Evolutionary conservation across 306 rosid species (phyloP).

Genomic region (Gillenia trifoliata): DNA sequence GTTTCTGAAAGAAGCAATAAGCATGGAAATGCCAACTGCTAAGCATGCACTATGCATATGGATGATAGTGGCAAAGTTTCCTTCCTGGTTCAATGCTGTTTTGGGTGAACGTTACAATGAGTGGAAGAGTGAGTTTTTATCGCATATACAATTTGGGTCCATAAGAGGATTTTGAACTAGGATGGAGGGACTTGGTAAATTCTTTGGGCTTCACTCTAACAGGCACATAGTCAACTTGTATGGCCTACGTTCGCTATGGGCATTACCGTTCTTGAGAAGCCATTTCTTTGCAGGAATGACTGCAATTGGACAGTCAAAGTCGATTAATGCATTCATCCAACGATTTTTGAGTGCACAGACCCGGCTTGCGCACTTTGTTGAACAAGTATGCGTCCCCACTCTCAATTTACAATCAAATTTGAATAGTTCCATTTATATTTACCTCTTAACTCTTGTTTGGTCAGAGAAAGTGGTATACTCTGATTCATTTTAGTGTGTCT

Average conservation of each 20-base stretch:
- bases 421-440: neutral
- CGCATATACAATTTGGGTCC: constrained; percentile 77
- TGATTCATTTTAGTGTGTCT: neutral
- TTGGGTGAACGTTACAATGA: constrained; percentile 94
- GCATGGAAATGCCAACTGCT: constrained; percentile 64
- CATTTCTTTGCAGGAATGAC: constrained; percentile 94
- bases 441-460: neutral
- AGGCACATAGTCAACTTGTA: constrained; percentile 80
- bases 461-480: neutral
- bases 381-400: constrained; percentile 56
- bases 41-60: constrained; percentile 93
- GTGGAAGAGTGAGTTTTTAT: constrained; percentile 89
- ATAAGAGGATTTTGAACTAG: constrained; percentile 82
- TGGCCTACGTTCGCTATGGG: constrained; percentile 73
- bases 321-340: constrained; percentile 91
- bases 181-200: constrained; percentile 89
- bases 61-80: constrained; percentile 97
- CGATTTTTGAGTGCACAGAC: constrained; percentile 93
- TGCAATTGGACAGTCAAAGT: constrained; percentile 80
- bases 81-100: constrained; percentile 96
- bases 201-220: constrained; percentile 80
- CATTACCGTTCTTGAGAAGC: constrained; percentile 87
- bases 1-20: constrained; percentile 88
- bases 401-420: neutral
- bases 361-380: constrained; percentile 84